phyloP scores from a whole-genome alignment of 331 rosid species.

The Quercus phellos region DNA sequence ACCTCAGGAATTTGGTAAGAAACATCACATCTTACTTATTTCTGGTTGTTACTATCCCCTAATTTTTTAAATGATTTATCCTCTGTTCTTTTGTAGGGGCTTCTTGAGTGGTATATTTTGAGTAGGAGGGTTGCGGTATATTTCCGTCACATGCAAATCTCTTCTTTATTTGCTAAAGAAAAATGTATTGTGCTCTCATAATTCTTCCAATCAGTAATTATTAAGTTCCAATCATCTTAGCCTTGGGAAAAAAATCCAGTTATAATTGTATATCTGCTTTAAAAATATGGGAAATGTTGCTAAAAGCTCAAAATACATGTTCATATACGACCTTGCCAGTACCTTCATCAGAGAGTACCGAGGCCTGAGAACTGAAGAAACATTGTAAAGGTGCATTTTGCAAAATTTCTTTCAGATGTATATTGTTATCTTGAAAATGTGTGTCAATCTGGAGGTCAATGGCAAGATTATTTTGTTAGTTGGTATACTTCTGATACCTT shows the following conservation, averaged over 20 bases:
- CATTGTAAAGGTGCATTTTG: not conserved
- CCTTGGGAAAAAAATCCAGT: not conserved
- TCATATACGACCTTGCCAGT: not conserved
- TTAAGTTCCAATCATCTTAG: not conserved
- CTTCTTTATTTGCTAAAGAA: no score
- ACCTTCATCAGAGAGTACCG: no score
- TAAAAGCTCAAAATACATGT: not conserved
- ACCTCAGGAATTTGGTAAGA: conserved; percentile 67
- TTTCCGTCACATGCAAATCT: not conserved
- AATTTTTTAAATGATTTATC: not conserved
- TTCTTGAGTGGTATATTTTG: conserved; percentile 51
- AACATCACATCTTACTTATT: conserved; percentile 2
- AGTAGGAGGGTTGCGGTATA: not conserved
- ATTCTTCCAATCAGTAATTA: not conserved
- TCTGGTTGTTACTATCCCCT: not conserved
- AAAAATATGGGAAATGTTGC: not conserved
- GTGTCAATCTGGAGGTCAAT: not conserved
- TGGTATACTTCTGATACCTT: not conserved
- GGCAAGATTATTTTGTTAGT: not conserved
- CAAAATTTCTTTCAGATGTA: not conserved
- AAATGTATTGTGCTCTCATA: no score
- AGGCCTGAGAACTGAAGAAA: not conserved
- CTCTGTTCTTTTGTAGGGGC: conserved; percentile 40
- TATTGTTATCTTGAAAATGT: not conserved
- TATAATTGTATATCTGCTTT: not conserved